phyloP scores from a whole-genome alignment of 805 yeast species.

The Starmera quercuum region DNA sequence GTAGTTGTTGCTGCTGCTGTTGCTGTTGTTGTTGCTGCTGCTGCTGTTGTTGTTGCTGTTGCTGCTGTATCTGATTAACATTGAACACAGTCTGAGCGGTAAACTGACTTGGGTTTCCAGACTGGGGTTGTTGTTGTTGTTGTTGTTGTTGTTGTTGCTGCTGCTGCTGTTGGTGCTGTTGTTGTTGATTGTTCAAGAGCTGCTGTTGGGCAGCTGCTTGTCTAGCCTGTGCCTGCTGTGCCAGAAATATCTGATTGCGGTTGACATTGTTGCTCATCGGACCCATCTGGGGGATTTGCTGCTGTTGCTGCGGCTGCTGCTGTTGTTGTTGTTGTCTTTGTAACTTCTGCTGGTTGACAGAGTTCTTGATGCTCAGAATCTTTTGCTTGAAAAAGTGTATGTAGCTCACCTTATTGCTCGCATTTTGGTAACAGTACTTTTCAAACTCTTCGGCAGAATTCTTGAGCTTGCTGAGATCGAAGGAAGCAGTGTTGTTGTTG shows the following conservation, averaged over 20 bases:
- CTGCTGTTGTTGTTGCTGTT: constrained; percentile 18
- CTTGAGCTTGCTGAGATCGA: constrained; percentile 35
- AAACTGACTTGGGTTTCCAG: too few relatives aligned
- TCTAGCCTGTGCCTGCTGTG: constrained; percentile 45
- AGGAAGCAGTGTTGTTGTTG: constrained; percentile 6
- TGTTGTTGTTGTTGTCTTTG: constrained; percentile 12
- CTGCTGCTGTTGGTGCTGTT: constrained; percentile 14
- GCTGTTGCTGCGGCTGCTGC: constrained; percentile 14
- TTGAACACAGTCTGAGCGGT: too few relatives aligned
- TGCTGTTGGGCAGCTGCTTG: constrained; percentile 28
- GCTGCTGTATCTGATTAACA: background rate
- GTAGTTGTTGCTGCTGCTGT: constrained; percentile 9
- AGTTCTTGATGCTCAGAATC: constrained; percentile 17
- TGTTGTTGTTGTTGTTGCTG: constrained; percentile 18
- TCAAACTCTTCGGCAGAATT: constrained; percentile 66
- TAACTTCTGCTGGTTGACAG: constrained; percentile 13
- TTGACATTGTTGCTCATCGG: constrained; percentile 11
- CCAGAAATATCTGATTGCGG: constrained; percentile 28
- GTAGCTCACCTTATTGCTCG: constrained; percentile 53
- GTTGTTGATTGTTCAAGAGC: constrained; percentile 6
- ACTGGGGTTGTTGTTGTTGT: constrained; percentile 7
- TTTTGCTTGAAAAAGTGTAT: constrained; percentile 32
- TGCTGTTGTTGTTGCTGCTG: constrained; percentile 18
- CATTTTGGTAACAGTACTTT: constrained; percentile 51
- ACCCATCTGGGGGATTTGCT: constrained; percentile 16